Evolutionary conservation across 352 stramenopile species (phyloP), one percentile per base, ranked within the genome.

Genomic region (Globisporangium middletonii): DNA sequence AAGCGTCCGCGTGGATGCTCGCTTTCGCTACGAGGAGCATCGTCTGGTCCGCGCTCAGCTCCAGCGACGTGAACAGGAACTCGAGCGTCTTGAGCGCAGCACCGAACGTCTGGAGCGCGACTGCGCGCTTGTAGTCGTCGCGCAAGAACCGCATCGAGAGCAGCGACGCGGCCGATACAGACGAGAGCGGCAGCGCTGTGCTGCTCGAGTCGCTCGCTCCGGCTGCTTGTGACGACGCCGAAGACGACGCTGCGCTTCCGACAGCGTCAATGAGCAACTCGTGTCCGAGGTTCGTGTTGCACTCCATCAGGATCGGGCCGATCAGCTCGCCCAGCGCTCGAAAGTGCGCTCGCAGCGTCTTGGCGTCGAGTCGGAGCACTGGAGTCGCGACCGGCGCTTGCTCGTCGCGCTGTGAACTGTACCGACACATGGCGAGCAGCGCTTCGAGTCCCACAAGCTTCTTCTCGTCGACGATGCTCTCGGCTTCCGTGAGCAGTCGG

Each of bases 381-480:
- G n/a, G 50, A 26, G 45, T 35, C 3, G 2, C 19, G 0, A 1
- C 4, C 16, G 42, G 33, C 35, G 4, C 18, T 19, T 6, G 7
- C 33, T 38, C 33, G 33, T 38, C 6, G 33, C 33, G 33, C 3
- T 11, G 33, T 11, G 19, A 53, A 33, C 38, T 57, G 16, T 62
- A 30, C 30, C 33, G 65, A 52, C 55, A 86, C 38, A 72, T 64
- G 13, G 37, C 46, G 0, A 62, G 44, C 6, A 90, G 38, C 4
- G 73, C 53, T 43, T 86, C 71, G 16, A 94, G 51, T 0, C 79
- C 81, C 0, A 92, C 72, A 5, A 93, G 81, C 26, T 79, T 86
- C 49, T 88, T 86, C 44, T 87, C 77, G 46, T 93, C 79, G 12
- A 83, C 81, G 18, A 89, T 68, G 13, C 73, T 80, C 26, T 87